These are phyloP conservation scores for Heliamphora exappendiculata DNA, from an alignment of 148 eudicot species.

Conservation along the genomic window DNA sequence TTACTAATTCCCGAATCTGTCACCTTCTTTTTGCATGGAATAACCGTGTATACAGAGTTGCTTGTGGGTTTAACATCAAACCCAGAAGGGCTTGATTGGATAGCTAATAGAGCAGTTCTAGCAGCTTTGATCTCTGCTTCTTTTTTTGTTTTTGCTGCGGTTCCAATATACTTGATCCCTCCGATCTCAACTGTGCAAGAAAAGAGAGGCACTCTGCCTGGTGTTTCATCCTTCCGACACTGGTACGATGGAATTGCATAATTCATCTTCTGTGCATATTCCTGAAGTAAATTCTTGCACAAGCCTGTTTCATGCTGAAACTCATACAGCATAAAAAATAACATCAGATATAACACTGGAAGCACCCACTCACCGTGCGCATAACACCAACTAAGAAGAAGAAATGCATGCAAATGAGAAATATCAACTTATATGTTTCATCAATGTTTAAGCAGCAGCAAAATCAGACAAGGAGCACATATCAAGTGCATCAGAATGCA, in stretches of 20 bases:
- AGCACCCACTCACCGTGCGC: not conserved
- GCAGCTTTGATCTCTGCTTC: constrained; percentile 98
- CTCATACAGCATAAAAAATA: not conserved
- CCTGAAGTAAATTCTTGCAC: constrained; percentile 88
- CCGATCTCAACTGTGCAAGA: constrained; percentile 77
- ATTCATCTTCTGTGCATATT: constrained; percentile 95
- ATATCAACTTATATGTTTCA: not conserved
- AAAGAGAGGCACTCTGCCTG: constrained; percentile 25
- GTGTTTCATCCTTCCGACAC: constrained; percentile 34
- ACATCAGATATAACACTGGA: not conserved
- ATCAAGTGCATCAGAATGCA: not conserved
- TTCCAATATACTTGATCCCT: constrained; percentile 73
- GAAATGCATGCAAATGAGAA: not conserved
- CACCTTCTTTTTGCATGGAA: constrained; percentile 56
- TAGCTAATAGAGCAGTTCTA: constrained; percentile 77
- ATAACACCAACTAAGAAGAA: not conserved
- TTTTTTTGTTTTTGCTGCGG: constrained; percentile 64
- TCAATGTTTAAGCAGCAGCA: not conserved
- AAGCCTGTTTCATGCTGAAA: constrained; percentile 93
- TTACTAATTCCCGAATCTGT: constrained; percentile 22
- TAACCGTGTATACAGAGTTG: constrained; percentile 44
- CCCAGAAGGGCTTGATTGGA: constrained; percentile 34
- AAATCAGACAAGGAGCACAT: not conserved
- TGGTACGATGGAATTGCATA: constrained; percentile 69
- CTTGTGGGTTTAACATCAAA: constrained; percentile 10